Evolutionary conservation across 2,329 filamentous ascomycete genomes (phyloP).

Genomic region (Aspergillus terreus): DNA sequence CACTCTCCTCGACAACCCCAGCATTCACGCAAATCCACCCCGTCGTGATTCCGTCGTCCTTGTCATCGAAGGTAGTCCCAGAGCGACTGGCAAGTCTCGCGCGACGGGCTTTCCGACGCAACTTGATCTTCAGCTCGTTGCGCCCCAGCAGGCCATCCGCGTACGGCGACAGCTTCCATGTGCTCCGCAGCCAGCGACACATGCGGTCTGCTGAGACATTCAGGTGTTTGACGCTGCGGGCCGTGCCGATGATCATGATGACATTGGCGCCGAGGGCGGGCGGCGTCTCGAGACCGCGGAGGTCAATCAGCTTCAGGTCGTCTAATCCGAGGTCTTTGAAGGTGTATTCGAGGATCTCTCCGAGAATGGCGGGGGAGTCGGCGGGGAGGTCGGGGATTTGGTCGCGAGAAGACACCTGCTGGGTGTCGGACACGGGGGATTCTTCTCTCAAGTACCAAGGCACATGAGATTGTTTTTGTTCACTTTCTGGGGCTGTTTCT

Average conservation of each 20-base stretch:
- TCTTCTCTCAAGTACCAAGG: constrained; percentile 85
- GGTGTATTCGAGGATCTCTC: constrained; percentile 70
- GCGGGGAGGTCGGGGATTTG: constrained; percentile 62
- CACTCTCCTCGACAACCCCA: constrained; percentile 60
- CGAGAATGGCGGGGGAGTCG: constrained; percentile 67
- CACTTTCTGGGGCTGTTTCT: constrained; percentile 1
- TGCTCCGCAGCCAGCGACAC: constrained; percentile 75
- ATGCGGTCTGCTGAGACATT: constrained; percentile 88
- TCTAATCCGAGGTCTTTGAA: constrained; percentile 85
- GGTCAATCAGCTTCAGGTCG: constrained; percentile 72
- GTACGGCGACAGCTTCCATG: constrained; percentile 67
- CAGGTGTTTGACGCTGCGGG: constrained; percentile 87
- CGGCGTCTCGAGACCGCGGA: constrained; percentile 79
- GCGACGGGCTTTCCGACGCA: constrained; percentile 74
- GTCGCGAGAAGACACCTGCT: constrained; percentile 50
- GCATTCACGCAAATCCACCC: constrained; percentile 96
- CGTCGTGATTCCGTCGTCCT: constrained; percentile 84
- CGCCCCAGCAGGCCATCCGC: constrained; percentile 87
- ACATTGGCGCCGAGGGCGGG: constrained; percentile 83
- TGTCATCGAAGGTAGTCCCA: constrained; percentile 53
- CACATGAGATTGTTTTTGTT: constrained; percentile 29
- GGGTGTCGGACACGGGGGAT: constrained; percentile 35
- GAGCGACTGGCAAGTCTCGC: constrained; percentile 75
- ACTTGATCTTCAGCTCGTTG: constrained; percentile 84
- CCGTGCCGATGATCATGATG: constrained; percentile 88